Base-by-base conservation (phyloP, 108 stramenopile genomes). In the Mediolabrus comicus region DNA sequence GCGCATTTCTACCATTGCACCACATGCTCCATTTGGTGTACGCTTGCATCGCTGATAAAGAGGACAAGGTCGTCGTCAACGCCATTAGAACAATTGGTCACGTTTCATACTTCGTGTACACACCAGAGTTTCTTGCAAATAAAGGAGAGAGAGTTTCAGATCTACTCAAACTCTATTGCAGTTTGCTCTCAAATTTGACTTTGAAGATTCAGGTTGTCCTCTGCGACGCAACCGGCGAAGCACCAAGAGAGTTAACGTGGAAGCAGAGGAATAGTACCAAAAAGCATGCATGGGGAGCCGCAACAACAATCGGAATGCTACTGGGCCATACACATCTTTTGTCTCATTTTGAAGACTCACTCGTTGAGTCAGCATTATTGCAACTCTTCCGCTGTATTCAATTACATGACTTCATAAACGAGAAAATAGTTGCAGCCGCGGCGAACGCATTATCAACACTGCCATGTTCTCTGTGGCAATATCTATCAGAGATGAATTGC, bases 281-380 rank as follows among this genome's bases (percentile, higher is more conserved):
- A 53, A 88, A 88, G 64, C 87, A 88, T 53, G 86, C 86, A 19
- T 90, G 92, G 89, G 92, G 92, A 51, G 65, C 84, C 2, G 87
- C 87, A 34, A 65, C 52, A 35, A 76, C 70, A 4, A 59, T 80
- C 24, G 79, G 79, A 54, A 72, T 61, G 49, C 25, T 80, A 26
- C 75, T 80, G 19, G 25, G 19, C 22, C 65, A 52, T 51, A 56
- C 62, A 16, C 29, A 58, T 32, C 24, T 65, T 11, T 9, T 59
- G 13, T 64, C 52, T 12, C 22, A 46, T 25, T 3, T 61, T 27
- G 65, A 77, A 24, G 19, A 53, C 10, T 8, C 29, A 24, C 27
- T 72, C 25, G 57, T 77, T n/a, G 59, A 77, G 19, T 43, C 31
- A 34, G 49, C 59, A 7, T 26, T 81, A 26, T 51, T 61, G 16